Conservation (phyloP, 192 early-diverging fungal genomes). For the Umbelopsis vinacea region DNA sequence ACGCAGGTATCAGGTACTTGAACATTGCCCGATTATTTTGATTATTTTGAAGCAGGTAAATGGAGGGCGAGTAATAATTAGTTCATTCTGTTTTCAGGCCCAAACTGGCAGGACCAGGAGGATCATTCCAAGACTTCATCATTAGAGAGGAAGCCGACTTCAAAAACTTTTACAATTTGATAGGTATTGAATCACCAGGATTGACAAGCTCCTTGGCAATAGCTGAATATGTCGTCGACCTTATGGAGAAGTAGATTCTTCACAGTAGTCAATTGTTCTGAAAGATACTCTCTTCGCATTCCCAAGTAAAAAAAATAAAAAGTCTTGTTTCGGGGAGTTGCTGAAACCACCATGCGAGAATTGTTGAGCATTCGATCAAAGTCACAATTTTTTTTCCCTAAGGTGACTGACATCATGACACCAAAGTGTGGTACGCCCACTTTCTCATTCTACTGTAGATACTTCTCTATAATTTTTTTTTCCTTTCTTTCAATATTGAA, state of each 20-base stretch:
- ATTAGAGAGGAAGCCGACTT: constrained; percentile 65
- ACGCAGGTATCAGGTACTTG: constrained; percentile 74
- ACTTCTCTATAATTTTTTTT: too few relatives aligned
- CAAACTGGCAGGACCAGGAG: constrained; percentile 76
- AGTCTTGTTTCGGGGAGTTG: too few relatives aligned
- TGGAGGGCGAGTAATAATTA: not conserved
- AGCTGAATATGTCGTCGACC: constrained; percentile 61
- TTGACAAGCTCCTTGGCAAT: constrained; percentile 84
- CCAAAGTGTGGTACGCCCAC: not conserved
- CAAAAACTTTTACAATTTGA: constrained; percentile 70
- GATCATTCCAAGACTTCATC: constrained; percentile 76
- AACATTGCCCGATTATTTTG: too few relatives aligned
- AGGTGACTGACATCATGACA: too few relatives aligned
- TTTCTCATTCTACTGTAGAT: not conserved
- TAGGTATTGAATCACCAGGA: constrained; percentile 89
- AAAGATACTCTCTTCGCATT: too few relatives aligned
- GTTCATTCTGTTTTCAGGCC: constrained; percentile 53
- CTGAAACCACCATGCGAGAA: too few relatives aligned
- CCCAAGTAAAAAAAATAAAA: too few relatives aligned
- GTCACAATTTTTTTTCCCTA: too few relatives aligned
- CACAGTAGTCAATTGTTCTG: too few relatives aligned
- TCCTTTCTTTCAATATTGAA: too few relatives aligned
- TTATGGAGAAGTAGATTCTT: constrained; percentile 23
- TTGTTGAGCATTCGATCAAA: too few relatives aligned
- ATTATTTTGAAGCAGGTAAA: not conserved